Base-by-base conservation (phyloP, 108 stramenopile species). In the Nannochloropsis salina region DNA sequence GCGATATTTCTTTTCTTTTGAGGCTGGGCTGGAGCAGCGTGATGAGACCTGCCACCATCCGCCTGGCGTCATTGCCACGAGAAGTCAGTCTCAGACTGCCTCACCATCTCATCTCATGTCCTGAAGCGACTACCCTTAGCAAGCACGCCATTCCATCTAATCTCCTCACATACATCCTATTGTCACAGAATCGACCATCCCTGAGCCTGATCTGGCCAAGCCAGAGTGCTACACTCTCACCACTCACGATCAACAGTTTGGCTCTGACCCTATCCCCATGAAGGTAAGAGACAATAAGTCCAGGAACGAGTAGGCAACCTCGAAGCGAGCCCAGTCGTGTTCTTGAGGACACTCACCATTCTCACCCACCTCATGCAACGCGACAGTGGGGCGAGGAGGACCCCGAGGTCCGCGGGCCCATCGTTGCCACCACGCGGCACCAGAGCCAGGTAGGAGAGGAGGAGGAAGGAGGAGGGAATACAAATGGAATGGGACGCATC, bases 261-360 rank as follows among this genome's bases (percentile, higher is more conserved):
- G 90, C 8, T 90, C 91, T 21, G 90, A 91, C 42, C 91, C 91
- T 84, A 86, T 91, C 82, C 88, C 86, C 44, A 87, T 91, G 80
- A 84, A 85, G 87, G 87, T 44, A 42, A 20, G 81, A 12, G 41
- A 81, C 31, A 5, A 21, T n/a, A 40, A 81, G 9, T 41, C 22
- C 11, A 5, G 41, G 22, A 41, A 6, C 5, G 11, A 31, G 3
- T 5, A 31, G 40, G 5, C 20, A 81, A 11, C 11, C 22, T 6
- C 8, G 3, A 31, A 41, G 5, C 22, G 22, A 41, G 21, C 5
- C 40, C 11, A 81, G 22, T 31, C 41, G 21, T 81, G 41, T 4
- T 40, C 11, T 11, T 81, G 81, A 41, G 51, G 15, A 15, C 18
- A 18, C 18, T 61, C 1, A 41, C 40, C 31, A 2, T 11, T 31